phyloP scores from a whole-genome alignment of 2,329 filamentous ascomycete species.

The Aspergillus sp. region DNA sequence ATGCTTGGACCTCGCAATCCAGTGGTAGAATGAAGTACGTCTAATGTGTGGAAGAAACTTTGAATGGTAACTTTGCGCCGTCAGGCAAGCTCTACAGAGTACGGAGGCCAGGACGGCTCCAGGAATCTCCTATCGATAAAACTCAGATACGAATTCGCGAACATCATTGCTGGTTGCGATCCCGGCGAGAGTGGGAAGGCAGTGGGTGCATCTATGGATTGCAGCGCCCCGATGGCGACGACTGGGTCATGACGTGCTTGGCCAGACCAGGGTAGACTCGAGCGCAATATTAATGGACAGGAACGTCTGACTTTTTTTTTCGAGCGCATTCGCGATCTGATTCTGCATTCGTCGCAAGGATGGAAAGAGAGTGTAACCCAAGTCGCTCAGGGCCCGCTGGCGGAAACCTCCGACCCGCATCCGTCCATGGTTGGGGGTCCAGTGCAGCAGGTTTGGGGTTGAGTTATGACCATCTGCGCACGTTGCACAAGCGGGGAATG shows the following conservation, averaged over 20 bases:
- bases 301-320: background rate
- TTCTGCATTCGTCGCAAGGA: constrained; percentile 2
- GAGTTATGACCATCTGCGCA: too few relatives aligned
- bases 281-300: background rate
- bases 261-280: background rate
- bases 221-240: background rate
- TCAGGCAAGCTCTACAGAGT: background rate
- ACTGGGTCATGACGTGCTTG: constrained; percentile 10
- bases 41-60: background rate
- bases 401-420: constrained; percentile 5
- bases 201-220: background rate
- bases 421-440: background rate
- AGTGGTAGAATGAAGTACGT: background rate
- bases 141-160: background rate
- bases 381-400: background rate
- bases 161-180: background rate
- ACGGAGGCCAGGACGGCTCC: background rate
- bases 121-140: background rate
- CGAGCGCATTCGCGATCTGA: background rate
- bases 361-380: background rate
- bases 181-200: background rate
- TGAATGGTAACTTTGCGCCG: background rate
- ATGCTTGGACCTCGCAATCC: background rate
- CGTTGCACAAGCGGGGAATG: too few relatives aligned
- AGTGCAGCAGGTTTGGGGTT: background rate